A percentile compares a stretch with the other conserved stretches of the same genome.
Conservation (phyloP, 225 moss, liverwort and hornwort species). For the Marchantia paleacea region DNA sequence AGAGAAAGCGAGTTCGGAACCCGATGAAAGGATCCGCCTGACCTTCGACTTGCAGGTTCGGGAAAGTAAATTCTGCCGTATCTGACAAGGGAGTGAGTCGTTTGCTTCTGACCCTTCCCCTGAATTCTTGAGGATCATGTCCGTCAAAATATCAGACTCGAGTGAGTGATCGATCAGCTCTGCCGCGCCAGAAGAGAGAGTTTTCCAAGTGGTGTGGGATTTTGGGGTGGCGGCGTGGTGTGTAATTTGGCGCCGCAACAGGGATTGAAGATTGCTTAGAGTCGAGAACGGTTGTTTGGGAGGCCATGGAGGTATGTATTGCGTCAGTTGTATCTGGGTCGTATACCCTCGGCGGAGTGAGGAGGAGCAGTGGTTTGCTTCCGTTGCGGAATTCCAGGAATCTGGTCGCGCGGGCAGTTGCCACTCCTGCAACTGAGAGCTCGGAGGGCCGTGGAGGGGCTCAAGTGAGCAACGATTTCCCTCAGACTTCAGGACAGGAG, state of each 20-base stretch:
- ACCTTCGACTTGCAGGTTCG: no score
- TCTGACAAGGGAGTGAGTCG: no score
- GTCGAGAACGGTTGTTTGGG: background rate
- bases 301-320: conserved; percentile 15
- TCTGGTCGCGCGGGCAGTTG: conserved; percentile 16
- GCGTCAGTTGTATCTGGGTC: background rate
- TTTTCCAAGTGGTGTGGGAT: no score
- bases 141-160: background rate
- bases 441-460: conserved; percentile 2
- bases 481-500: conserved; percentile 10
- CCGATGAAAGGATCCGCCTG: background rate
- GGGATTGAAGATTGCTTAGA: background rate
- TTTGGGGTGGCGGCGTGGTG: no score
- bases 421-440: conserved; percentile 23
- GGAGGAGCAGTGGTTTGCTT: background rate
- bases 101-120: background rate
- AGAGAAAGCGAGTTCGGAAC: background rate
- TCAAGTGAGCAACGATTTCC: background rate
- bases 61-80: no score
- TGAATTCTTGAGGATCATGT: background rate
- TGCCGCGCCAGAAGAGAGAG: no score
- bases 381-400: background rate
- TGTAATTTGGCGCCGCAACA: background rate
- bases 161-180: background rate
- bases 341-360: background rate